These are phyloP conservation scores for Jasminum sambac DNA, from an alignment of 257 asterid species.

Conservation along the genomic window DNA sequence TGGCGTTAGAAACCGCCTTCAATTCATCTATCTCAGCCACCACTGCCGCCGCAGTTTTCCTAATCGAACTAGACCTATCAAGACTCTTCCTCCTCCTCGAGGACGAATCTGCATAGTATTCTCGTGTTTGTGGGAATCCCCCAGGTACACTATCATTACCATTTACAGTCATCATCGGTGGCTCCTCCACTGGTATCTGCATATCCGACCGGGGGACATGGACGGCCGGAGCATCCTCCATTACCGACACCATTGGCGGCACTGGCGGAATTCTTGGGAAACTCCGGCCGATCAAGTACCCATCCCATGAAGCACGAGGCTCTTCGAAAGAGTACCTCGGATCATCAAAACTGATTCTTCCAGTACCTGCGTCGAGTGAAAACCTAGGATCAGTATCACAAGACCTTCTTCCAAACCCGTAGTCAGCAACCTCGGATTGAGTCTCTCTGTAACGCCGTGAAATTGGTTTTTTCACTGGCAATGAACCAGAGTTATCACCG, in stretches of 20 bases:
- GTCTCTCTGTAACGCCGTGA: conserved; percentile 70
- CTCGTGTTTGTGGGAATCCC: conserved; percentile 74
- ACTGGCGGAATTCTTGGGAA: conserved; percentile 69
- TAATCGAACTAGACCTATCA: conserved; percentile 79
- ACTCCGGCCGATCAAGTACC: conserved; percentile 60
- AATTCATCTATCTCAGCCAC: conserved; percentile 83
- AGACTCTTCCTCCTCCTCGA: conserved; percentile 86
- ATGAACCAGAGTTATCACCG: conserved; percentile 50
- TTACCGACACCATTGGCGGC: conserved; percentile 76
- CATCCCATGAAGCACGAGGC: conserved; percentile 94
- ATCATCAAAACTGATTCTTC: conserved; percentile 77
- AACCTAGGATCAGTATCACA: conserved; percentile 82
- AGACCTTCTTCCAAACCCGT: conserved; percentile 82
- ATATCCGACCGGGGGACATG: conserved; percentile 46
- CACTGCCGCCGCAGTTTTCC: conserved; percentile 79
- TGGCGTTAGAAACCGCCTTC: conserved; percentile 56
- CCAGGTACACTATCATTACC: conserved; percentile 54
- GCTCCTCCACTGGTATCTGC: conserved; percentile 73
- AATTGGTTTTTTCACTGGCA: conserved; percentile 72
- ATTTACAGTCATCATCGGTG: conserved; percentile 10
- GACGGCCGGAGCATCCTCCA: conserved; percentile 69
- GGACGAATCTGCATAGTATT: conserved; percentile 73
- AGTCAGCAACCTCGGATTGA: conserved; percentile 86
- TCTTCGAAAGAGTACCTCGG: conserved; percentile 78
- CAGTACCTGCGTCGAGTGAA: conserved; percentile 75